A percentile compares a stretch with the other conserved stretches of the same genome.
phyloP scores from a whole-genome alignment of 2,329 filamentous ascomycete species.

The Colletotrichum spinosum region DNA sequence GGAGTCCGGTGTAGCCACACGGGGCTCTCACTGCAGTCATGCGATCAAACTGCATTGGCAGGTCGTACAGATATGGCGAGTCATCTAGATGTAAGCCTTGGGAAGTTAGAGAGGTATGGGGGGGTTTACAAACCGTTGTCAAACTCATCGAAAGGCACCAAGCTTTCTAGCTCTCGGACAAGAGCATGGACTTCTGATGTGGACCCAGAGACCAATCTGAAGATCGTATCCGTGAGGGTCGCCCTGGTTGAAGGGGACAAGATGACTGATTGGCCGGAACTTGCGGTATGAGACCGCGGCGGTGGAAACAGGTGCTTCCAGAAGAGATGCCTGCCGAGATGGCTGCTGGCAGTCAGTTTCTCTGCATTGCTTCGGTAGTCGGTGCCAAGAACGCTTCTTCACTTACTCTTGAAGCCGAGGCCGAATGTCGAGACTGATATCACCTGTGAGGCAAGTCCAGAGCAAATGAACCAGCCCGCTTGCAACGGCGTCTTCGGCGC shows the following conservation, averaged over 20 bases:
- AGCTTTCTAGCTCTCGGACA: conserved; percentile 60
- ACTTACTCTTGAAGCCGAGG: background rate
- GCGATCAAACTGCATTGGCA: conserved; percentile 72
- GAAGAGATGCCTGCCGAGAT: conserved; percentile 61
- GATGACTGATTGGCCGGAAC: conserved; percentile 44
- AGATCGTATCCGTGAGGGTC: conserved; percentile 71
- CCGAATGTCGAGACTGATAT: background rate
- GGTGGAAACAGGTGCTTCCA: conserved; percentile 75
- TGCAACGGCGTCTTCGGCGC: conserved; percentile 46
- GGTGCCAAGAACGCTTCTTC: background rate
- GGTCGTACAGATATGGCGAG: conserved; percentile 70
- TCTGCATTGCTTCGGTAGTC: background rate
- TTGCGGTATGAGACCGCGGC: conserved; percentile 45
- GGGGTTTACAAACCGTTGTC: conserved; percentile 22
- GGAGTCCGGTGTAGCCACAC: conserved; percentile 89
- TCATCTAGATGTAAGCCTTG: conserved; percentile 25
- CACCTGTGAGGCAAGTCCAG: conserved; percentile 42
- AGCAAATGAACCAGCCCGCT: conserved; percentile 51
- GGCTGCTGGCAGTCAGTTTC: conserved; percentile 35
- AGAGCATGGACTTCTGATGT: conserved; percentile 60
- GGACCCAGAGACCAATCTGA: conserved; percentile 65
- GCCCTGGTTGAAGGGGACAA: conserved; percentile 67
- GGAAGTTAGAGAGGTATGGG: background rate
- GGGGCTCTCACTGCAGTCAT: conserved; percentile 76
- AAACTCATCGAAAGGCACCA: conserved; percentile 57